Percentiles rank a stretch among this genome's conserved stretches.
Evolutionary conservation across 345 rosid species (phyloP).

Genomic region (Populus tremula): DNA sequence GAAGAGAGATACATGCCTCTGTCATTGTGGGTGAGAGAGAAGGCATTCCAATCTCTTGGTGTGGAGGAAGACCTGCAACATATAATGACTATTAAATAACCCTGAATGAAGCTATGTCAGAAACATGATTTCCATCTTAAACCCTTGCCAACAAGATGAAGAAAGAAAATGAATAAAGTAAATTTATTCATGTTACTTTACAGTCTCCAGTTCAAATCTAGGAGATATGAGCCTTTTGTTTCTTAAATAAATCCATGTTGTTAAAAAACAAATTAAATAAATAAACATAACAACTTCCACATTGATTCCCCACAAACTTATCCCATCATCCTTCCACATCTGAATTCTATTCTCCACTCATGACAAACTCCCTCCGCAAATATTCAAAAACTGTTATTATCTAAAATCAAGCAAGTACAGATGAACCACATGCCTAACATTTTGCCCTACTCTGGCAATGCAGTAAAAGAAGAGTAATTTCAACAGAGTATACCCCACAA

Average conservation of each 20-base stretch:
- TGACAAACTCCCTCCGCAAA: no score
- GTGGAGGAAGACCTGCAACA: constrained; percentile 82
- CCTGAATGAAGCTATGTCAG: neutral
- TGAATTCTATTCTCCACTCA: no score
- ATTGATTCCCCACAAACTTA: no score
- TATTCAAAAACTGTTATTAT: neutral
- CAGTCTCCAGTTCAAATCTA: neutral
- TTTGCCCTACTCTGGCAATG: neutral
- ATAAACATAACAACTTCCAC: no score
- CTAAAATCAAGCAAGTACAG: neutral
- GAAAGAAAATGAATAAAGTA: neutral
- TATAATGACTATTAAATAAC: neutral
- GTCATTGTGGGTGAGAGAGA: constrained; percentile 99
- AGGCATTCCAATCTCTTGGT: constrained; percentile 99
- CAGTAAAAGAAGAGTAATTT: neutral
- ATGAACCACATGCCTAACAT: no score
- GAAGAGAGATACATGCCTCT: constrained; percentile 51
- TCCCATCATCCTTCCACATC: no score
- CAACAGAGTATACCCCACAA: neutral
- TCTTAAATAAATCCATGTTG: no score
- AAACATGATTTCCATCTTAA: neutral
- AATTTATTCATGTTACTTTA: neutral
- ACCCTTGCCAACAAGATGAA: no score
- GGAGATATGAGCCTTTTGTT: neutral
- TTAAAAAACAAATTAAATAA: no score